phyloP scores from a whole-genome alignment of 305 asterid genomes.

The Fraxinus xanthoxyloides region DNA sequence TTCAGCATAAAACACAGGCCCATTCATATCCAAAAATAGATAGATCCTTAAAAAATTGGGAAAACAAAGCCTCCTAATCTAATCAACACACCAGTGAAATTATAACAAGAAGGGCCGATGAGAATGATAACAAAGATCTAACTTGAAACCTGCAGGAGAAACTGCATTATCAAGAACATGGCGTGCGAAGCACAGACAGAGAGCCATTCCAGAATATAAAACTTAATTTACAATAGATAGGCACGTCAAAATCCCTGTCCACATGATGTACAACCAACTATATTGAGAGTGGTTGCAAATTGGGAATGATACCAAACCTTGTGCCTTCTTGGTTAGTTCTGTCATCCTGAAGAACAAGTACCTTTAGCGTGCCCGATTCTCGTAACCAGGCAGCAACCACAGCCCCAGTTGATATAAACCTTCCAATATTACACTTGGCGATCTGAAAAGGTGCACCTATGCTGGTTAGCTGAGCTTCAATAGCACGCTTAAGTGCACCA shows the following conservation, averaged over 20 bases:
- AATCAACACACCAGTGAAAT: not conserved
- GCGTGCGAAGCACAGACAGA: not conserved
- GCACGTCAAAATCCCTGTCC: not conserved
- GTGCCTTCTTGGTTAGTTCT: slow-evolving; percentile 33
- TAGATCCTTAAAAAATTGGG: not conserved
- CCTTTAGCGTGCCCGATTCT: slow-evolving; percentile 72
- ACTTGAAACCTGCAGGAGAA: not conserved
- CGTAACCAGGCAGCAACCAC: slow-evolving; percentile 82
- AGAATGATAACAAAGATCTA: not conserved
- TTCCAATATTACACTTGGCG: slow-evolving; percentile 79
- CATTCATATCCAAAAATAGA: not conserved
- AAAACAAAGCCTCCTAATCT: slow-evolving; percentile 10
- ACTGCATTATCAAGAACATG: not conserved
- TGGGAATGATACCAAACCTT: slow-evolving; percentile 31
- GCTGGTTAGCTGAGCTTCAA: slow-evolving; percentile 74
- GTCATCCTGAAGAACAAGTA: slow-evolving; percentile 77
- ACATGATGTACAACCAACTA: slow-evolving; percentile 24
- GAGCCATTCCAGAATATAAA: not conserved
- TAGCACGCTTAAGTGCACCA: slow-evolving; percentile 68
- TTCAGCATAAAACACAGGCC: slow-evolving; percentile 49
- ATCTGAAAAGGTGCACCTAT: slow-evolving; percentile 80
- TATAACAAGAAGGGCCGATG: not conserved
- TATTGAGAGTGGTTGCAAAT: slow-evolving; percentile 33
- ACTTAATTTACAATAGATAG: slow-evolving; percentile 30
- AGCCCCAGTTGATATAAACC: slow-evolving; percentile 76